Percentiles rank a stretch among this genome's conserved stretches.
These are phyloP conservation scores for Penicillium digitatum DNA, from an alignment of 2,329 filamentous ascomycete species.

Conservation along the genomic window DNA sequence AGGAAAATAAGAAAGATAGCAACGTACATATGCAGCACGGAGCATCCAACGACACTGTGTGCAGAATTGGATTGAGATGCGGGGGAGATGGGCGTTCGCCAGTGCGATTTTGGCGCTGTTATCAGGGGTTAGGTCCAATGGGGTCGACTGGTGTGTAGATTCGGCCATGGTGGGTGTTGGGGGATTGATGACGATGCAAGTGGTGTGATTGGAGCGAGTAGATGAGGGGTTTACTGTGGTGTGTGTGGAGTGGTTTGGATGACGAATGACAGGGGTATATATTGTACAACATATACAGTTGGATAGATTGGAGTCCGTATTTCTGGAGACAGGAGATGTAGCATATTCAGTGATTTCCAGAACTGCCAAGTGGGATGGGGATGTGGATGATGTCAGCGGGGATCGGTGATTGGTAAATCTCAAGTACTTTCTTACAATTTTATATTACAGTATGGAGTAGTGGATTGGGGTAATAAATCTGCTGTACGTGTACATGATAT, in stretches of 20 bases:
- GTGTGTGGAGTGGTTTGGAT: not conserved
- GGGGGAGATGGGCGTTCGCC: conserved; percentile 50
- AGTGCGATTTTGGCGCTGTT: not conserved
- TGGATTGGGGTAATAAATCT: not conserved
- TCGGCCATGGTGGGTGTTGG: not conserved
- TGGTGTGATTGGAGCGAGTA: not conserved
- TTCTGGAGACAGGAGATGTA: not conserved
- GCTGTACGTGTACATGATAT: not conserved
- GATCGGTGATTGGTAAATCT: not conserved
- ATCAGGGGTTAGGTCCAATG: not conserved
- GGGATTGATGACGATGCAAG: not conserved
- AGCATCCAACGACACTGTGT: conserved; percentile 94
- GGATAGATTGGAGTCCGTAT: too few species aligned
- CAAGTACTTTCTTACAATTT: not conserved
- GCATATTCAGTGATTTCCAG: not conserved
- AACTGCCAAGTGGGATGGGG: not conserved
- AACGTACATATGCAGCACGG: conserved; percentile 72
- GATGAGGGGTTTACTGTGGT: not conserved
- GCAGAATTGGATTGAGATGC: conserved; percentile 85
- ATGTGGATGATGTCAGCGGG: conserved; percentile 25
- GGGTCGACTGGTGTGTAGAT: not conserved
- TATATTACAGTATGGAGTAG: not conserved
- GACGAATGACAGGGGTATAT: not conserved
- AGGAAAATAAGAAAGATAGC: not conserved
- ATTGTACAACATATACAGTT: not conserved